Conservation (phyloP, 106 monocot genomes). For the Dendrobium officinale region DNA sequence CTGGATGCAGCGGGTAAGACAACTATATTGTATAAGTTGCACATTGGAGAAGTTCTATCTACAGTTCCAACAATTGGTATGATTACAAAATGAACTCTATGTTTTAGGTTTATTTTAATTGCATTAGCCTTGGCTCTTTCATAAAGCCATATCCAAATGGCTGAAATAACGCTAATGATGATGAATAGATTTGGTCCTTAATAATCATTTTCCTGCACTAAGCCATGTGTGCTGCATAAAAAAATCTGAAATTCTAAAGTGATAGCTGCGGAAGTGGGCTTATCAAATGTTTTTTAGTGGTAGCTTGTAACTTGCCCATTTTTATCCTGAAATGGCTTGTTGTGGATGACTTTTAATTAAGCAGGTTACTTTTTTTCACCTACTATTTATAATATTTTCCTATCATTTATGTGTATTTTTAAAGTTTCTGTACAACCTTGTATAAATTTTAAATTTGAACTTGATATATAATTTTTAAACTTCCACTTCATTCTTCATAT, state of each 20-base stretch:
- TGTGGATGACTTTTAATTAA: not conserved
- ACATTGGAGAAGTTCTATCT: conserved; percentile 74
- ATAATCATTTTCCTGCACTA: not conserved
- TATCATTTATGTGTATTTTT: not conserved
- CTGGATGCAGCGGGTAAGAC: conserved; percentile 80
- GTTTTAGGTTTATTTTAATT: not conserved
- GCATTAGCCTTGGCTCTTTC: not conserved
- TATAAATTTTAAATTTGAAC: not conserved
- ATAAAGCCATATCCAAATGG: not conserved
- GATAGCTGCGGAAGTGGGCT: not conserved
- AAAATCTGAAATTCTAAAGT: not conserved
- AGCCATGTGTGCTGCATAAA: not conserved
- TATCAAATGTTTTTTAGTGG: not conserved
- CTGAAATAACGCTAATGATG: not conserved
- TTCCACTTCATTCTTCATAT: not conserved
- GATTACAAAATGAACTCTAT: not conserved
- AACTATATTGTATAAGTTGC: conserved; percentile 70
- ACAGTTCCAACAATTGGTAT: conserved; percentile 78
- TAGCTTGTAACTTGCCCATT: not conserved
- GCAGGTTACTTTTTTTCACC: not conserved
- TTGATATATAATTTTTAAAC: not conserved
- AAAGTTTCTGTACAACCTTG: not conserved
- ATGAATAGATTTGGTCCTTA: not conserved
- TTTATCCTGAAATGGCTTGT: not conserved
- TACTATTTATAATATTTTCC: not conserved